Evolutionary conservation across 257 asterid species (phyloP), one percentile per base, ranked within the genome.

Genomic region (Rhazya stricta): DNA sequence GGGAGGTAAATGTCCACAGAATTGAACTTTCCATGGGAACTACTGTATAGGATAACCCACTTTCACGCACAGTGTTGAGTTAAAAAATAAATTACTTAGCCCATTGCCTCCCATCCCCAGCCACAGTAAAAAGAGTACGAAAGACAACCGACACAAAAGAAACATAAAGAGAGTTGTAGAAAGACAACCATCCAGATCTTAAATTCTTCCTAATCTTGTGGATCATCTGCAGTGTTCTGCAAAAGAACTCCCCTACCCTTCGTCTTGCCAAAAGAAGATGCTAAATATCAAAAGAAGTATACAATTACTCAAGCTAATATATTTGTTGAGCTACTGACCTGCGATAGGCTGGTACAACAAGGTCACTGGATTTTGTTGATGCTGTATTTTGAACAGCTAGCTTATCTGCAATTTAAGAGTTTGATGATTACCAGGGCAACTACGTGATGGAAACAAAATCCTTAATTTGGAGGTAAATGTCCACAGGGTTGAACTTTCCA

Each of bases 171-270:
- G 39, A 19, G 5, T 61, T 29, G 32, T 61, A n/a, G n/a, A 9
- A n/a, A n/a, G n/a, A n/a, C n/a, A n/a, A n/a, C n/a, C n/a, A n/a
- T n/a, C n/a, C n/a, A n/a, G n/a, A n/a, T n/a, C 12, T n/a, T 25
- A 25, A 54, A 29, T 50, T 21, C 79, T 82, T 70, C 60, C 74
- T 78, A 79, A 72, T 78, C 74, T 77, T 83, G 68, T 36, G 85
- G 76, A 74, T 81, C 96, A 36, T 88, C 95, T 81, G 89, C 97
- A 63, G 84, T 81, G 79, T 91, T 92, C 81, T 84, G 81, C 79
- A 91, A 82, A 84, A 91, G 78, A 77, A 84, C 97, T 72, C 98
- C 98, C 82, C 97, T 86, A 58, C 87, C 96, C 89, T 86, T 91
- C 73, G 96, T 84, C 93, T 96, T 91, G 93, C 79, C 76, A 80